Conservation (phyloP, 2,329 filamentous ascomycete species). For the Pyricularia pennisetigena region DNA sequence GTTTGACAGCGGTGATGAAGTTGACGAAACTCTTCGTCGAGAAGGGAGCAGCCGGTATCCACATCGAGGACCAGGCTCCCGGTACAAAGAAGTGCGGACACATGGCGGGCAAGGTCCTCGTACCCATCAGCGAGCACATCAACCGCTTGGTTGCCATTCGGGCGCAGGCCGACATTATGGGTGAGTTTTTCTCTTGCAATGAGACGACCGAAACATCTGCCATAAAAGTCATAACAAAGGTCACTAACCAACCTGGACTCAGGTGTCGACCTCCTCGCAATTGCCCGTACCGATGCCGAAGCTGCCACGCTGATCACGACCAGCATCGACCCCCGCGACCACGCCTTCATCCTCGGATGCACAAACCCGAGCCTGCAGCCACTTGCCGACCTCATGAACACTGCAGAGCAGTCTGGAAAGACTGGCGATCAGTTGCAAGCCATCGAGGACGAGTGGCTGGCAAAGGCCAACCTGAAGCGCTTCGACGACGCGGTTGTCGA, state of each 20-base stretch:
- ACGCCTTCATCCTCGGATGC: constrained; percentile 81
- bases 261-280: constrained; percentile 77
- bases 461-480: constrained; percentile 70
- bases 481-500: constrained; percentile 86
- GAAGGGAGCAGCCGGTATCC: constrained; percentile 92
- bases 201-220: not conserved
- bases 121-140: constrained; percentile 96
- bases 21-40: constrained; percentile 96
- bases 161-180: constrained; percentile 98
- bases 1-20: constrained; percentile 98
- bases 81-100: constrained; percentile 99
- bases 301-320: constrained; percentile 95
- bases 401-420: constrained; percentile 76
- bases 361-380: constrained; percentile 81
- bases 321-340: constrained; percentile 91
- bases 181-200: constrained; percentile 27
- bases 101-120: constrained; percentile 97
- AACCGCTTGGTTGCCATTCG: constrained; percentile 94
- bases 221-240: not conserved
- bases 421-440: constrained; percentile 70
- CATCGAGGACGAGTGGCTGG: constrained; percentile 83
- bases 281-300: constrained; percentile 94
- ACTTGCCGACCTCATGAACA: constrained; percentile 83
- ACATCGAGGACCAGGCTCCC: constrained; percentile 97
- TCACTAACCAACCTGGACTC: not conserved